Evolutionary conservation across 768 basidiomycete genomes (phyloP), one percentile per base, ranked within the genome.

Genomic region (Suillus spraguei): DNA sequence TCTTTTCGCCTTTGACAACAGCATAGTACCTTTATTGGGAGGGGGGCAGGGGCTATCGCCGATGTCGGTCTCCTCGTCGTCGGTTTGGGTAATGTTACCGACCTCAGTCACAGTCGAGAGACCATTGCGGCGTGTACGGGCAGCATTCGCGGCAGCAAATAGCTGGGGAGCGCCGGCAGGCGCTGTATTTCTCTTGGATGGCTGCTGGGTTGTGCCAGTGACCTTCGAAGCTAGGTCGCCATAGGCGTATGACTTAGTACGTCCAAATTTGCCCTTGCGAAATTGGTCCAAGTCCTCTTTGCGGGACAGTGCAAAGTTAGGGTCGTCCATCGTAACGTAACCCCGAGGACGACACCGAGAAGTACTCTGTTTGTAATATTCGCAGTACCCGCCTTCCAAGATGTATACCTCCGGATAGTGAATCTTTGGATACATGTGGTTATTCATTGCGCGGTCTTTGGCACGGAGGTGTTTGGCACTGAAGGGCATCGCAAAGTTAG

Each of bases 341-440:
- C 84, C 89, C 20, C 78, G 80, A 0, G 94, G 96, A 54, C 90
- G 81, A 79, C 97, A 99, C 52, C 89, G 89, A 36, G 77, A 72
- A 2, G 86, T 79, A 59, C 85, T 89, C 28, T 80, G 77, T 68
- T 88, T 86, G 79, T 83, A 97, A 79, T 95, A 99, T 49, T 87
- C 85, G 68, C 88, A 94, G 76, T 98, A 99, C 14, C 97, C 97
- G 42, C 97, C 97, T 78, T 97, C 94, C 9, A 99, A 86, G 68
- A 99, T 86, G 79, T 99, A 99, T 20, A 99, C 86, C 77, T 99
- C 97, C 0, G 97, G 97, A 72, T 94, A 99, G 76, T 93, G 91
- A 47, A 98, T 89, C 72, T 85, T 91, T 5, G 97, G 97, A 74
- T 99, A 99, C 22, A 87, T 76, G 64, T 92, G 90, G 66, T 91